phyloP scores from a whole-genome alignment of 306 rosid species.

The Amphicarpaea edgeworthii region DNA sequence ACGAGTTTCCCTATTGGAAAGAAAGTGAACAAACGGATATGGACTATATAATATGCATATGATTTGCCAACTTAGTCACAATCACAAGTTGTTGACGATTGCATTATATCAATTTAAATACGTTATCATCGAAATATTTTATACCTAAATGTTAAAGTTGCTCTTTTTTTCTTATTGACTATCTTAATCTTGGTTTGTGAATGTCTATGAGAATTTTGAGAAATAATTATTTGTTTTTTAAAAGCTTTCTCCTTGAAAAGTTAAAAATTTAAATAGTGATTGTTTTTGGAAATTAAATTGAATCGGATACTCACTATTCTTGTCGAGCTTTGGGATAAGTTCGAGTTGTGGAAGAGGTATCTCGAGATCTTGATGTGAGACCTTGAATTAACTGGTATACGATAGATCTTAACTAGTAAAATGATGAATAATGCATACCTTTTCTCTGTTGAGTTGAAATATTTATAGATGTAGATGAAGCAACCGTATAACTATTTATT shows the following conservation, averaged over 20 bases:
- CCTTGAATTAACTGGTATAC: no score
- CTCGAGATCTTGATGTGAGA: no score
- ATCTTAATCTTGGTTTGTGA: not conserved
- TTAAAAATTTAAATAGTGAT: not conserved
- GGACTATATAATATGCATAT: not conserved
- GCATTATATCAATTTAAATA: constrained; percentile 39
- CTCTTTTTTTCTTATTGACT: not conserved
- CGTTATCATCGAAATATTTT: constrained; percentile 38
- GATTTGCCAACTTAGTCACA: constrained; percentile 38
- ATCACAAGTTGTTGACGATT: constrained; percentile 22
- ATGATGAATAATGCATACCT: no score
- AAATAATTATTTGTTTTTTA: not conserved
- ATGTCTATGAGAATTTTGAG: not conserved
- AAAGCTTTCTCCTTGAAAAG: not conserved
- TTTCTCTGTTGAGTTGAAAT: no score
- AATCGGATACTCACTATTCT: not conserved
- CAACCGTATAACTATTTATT: no score
- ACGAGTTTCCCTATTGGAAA: not conserved
- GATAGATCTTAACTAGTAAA: no score
- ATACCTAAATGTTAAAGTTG: not conserved
- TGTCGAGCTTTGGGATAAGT: no score
- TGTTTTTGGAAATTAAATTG: not conserved
- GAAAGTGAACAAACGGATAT: not conserved
- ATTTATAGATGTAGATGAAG: no score
- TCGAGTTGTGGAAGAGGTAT: no score